Evolutionary conservation across 2,329 filamentous ascomycete genomes (phyloP).

Genomic region (Madurella fahalii): DNA sequence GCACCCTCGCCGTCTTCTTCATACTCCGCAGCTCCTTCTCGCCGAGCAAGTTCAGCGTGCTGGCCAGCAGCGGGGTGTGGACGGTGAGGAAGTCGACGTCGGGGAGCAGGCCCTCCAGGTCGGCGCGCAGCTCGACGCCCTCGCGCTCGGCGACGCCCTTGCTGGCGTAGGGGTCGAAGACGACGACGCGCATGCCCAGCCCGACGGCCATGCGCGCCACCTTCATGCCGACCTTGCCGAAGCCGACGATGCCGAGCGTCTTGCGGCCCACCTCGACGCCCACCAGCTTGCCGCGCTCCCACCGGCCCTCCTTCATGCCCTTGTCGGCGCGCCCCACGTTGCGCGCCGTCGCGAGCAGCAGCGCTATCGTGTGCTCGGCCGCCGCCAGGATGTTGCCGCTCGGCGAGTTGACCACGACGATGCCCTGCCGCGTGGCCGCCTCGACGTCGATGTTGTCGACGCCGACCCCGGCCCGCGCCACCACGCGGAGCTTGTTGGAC

Average conservation of each 20-base stretch:
- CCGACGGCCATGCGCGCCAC: slow-evolving; percentile 76
- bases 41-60: slow-evolving; percentile 69
- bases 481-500: slow-evolving; percentile 67
- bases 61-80: slow-evolving; percentile 74
- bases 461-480: slow-evolving; percentile 75
- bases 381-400: slow-evolving; percentile 77
- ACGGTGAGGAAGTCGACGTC: slow-evolving; percentile 73
- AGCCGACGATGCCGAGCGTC: slow-evolving; percentile 69
- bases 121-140: slow-evolving; percentile 59
- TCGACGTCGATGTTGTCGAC: slow-evolving; percentile 79
- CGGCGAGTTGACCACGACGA: slow-evolving; percentile 77
- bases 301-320: slow-evolving; percentile 66
- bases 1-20: slow-evolving; percentile 68
- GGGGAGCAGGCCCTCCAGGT: slow-evolving; percentile 58
- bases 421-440: slow-evolving; percentile 66
- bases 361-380: slow-evolving; percentile 71
- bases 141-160: slow-evolving; percentile 65
- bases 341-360: slow-evolving; percentile 69
- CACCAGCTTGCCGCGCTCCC: slow-evolving; percentile 71
- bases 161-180: slow-evolving; percentile 74
- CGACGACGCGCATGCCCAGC: slow-evolving; percentile 70
- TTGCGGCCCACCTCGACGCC: slow-evolving; percentile 77
- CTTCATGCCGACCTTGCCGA: slow-evolving; percentile 79
- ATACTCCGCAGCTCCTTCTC: slow-evolving; percentile 63
- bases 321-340: slow-evolving; percentile 68